Evolutionary conservation across 2,329 filamentous ascomycete genomes (phyloP).

Genomic region (Neopestalotiopsis sp.): DNA sequence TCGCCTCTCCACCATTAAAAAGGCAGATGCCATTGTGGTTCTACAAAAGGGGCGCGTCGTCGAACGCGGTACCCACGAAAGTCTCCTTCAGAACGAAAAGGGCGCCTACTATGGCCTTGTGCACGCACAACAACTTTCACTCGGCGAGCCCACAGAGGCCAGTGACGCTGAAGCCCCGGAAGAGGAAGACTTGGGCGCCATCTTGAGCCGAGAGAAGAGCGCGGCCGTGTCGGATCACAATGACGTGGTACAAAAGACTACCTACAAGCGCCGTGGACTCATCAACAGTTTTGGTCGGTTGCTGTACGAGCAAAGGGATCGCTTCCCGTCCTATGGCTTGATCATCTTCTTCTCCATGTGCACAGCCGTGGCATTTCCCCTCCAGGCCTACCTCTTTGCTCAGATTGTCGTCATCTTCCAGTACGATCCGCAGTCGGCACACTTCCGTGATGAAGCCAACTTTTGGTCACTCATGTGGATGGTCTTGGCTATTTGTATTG

Average conservation of each 20-base stretch:
- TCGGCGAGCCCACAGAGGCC: conserved; percentile 52
- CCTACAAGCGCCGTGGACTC: conserved; percentile 47
- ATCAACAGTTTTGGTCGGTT: conserved; percentile 61
- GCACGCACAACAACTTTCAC: conserved; percentile 63
- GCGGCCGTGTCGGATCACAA: conserved; percentile 42
- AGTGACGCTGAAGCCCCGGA: conserved; percentile 39
- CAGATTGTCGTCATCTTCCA: conserved; percentile 58
- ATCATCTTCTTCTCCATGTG: conserved; percentile 53
- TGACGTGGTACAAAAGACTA: conserved; percentile 27
- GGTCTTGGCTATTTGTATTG: conserved; percentile 58
- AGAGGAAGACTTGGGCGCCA: conserved; percentile 46
- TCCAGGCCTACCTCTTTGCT: conserved; percentile 62
- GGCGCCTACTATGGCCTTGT: conserved; percentile 75
- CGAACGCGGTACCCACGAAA: conserved; percentile 78
- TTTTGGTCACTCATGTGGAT: conserved; percentile 74
- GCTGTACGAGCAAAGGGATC: conserved; percentile 59
- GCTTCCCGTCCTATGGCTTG: conserved; percentile 56
- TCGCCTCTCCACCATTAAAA: conserved; percentile 75
- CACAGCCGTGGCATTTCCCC: conserved; percentile 50
- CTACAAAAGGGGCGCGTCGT: conserved; percentile 72
- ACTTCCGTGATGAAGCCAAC: conserved; percentile 48
- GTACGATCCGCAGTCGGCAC: conserved; percentile 32
- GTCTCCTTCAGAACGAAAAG: conserved; percentile 63
- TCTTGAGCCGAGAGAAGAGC: conserved; percentile 53
- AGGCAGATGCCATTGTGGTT: conserved; percentile 81